A percentile compares a stretch with the other conserved stretches of the same genome.
phyloP scores from a whole-genome alignment of 495 filamentous ascomycete species.

The Podospora didyma region DNA sequence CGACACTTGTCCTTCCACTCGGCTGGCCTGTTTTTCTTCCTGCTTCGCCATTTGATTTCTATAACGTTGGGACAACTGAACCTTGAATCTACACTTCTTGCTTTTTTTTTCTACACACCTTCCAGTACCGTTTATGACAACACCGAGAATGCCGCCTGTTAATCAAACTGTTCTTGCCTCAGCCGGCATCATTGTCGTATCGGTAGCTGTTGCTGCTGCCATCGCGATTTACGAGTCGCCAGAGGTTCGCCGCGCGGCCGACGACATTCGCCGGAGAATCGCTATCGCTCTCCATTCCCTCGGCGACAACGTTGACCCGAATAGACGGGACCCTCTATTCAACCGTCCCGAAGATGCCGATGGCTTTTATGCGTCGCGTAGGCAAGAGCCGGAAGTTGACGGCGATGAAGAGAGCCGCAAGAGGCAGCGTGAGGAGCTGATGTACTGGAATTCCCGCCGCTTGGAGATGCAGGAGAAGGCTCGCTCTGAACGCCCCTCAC shows the following conservation, averaged over 20 bases:
- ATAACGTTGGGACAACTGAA: neutral
- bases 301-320: slow-evolving; percentile 69
- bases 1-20: neutral
- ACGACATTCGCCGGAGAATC: slow-evolving; percentile 72
- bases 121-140: neutral
- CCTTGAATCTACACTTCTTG: neutral
- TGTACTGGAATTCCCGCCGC: slow-evolving; percentile 58
- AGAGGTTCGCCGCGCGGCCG: slow-evolving; percentile 71
- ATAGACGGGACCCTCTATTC: slow-evolving; percentile 46
- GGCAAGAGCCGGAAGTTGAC: slow-evolving; percentile 55
- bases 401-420: slow-evolving; percentile 65
- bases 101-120: neutral
- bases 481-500: slow-evolving; percentile 11
- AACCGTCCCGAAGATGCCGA: slow-evolving; percentile 57
- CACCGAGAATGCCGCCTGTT: slow-evolving; percentile 37
- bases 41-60: neutral
- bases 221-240: slow-evolving; percentile 84
- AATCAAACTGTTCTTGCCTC: slow-evolving; percentile 43
- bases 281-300: slow-evolving; percentile 72
- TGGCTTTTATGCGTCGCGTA: slow-evolving; percentile 47
- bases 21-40: neutral
- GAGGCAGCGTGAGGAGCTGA: slow-evolving; percentile 66
- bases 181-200: slow-evolving; percentile 76
- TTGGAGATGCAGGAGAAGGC: slow-evolving; percentile 34
- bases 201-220: slow-evolving; percentile 73